Percentiles rank a stretch among this genome's conserved stretches.
phyloP scores from a whole-genome alignment of 352 stramenopile genomes.

The Nothophytophthora sp. region DNA sequence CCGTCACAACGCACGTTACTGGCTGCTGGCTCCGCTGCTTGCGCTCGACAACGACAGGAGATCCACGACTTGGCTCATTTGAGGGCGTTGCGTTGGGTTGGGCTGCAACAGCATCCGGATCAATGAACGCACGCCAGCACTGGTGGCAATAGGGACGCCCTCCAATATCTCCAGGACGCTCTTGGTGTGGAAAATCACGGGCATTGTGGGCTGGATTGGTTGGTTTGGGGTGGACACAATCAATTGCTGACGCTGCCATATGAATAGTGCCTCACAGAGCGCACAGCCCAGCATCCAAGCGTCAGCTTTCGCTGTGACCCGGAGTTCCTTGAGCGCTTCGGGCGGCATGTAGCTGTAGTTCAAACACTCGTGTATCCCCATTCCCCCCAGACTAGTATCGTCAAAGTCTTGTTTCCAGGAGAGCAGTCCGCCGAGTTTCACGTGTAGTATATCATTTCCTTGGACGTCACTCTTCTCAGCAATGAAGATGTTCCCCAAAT shows the following conservation, averaged over 20 bases:
- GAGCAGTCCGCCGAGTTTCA: constrained; percentile 46
- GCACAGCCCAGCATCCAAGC: constrained; percentile 69
- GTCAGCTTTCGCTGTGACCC: constrained; percentile 49
- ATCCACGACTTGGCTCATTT: constrained; percentile 65
- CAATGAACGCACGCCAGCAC: constrained; percentile 44
- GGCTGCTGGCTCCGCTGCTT: not conserved
- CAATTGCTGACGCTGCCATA: constrained; percentile 53
- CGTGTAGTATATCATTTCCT: constrained; percentile 1
- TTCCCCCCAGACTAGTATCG: constrained; percentile 17
- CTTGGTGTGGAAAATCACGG: constrained; percentile 42
- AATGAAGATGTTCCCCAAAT: constrained; percentile 51
- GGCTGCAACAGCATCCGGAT: constrained; percentile 68
- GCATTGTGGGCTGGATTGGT: not conserved
- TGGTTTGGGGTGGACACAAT: constrained; percentile 6
- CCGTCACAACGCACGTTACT: too few species aligned
- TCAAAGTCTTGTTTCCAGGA: constrained; percentile 48
- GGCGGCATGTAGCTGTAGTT: constrained; percentile 42
- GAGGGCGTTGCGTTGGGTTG: constrained; percentile 49
- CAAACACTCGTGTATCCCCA: constrained; percentile 41
- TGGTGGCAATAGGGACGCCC: constrained; percentile 50
- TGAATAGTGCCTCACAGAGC: constrained; percentile 52
- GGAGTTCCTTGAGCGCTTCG: constrained; percentile 29
- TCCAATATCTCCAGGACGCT: constrained; percentile 42
- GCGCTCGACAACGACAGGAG: constrained; percentile 37
- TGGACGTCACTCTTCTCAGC: not conserved